Evolutionary conservation across 1,284 basidiomycete genomes (phyloP).

Genomic region (Meira nashicola): DNA sequence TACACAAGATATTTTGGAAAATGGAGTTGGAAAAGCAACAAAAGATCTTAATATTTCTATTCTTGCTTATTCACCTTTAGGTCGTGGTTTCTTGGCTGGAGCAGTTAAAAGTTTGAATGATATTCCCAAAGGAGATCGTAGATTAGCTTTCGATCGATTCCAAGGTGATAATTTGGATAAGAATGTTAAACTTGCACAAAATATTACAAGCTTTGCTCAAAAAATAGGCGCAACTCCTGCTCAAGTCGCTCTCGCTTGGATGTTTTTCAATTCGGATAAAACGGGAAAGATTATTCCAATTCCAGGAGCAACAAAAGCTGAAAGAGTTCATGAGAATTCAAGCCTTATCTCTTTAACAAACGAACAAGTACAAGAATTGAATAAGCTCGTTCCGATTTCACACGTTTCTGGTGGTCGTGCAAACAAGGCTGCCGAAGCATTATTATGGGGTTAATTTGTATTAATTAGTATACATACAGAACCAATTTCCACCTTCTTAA

Average conservation of each 20-base stretch:
- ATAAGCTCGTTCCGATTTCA: too few species aligned
- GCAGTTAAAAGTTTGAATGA: constrained; percentile 59
- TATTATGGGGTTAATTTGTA: too few species aligned
- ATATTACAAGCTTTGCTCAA: constrained; percentile 49
- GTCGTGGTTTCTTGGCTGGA: constrained; percentile 63
- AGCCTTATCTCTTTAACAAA: neutral
- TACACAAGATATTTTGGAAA: constrained; percentile 56
- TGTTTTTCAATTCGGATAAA: constrained; percentile 55
- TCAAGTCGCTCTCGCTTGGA: constrained; percentile 64
- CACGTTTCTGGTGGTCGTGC: too few species aligned
- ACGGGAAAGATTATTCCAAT: constrained; percentile 58
- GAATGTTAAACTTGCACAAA: constrained; percentile 60
- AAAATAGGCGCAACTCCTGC: constrained; percentile 56
- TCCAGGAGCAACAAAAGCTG: constrained; percentile 56
- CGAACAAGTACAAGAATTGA: too few species aligned
- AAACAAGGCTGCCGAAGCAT: too few species aligned
- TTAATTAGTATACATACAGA: too few species aligned
- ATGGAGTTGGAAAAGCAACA: constrained; percentile 53
- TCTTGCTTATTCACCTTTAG: constrained; percentile 64
- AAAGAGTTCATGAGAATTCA: constrained; percentile 45
- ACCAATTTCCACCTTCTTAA: too few species aligned
- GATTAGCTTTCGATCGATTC: constrained; percentile 53
- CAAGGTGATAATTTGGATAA: constrained; percentile 61
- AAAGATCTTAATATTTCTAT: constrained; percentile 59
- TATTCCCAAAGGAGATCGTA: constrained; percentile 59